These are phyloP conservation scores for Kwoniella botswanensis DNA, from an alignment of 768 basidiomycete species.

Conservation along the genomic window DNA sequence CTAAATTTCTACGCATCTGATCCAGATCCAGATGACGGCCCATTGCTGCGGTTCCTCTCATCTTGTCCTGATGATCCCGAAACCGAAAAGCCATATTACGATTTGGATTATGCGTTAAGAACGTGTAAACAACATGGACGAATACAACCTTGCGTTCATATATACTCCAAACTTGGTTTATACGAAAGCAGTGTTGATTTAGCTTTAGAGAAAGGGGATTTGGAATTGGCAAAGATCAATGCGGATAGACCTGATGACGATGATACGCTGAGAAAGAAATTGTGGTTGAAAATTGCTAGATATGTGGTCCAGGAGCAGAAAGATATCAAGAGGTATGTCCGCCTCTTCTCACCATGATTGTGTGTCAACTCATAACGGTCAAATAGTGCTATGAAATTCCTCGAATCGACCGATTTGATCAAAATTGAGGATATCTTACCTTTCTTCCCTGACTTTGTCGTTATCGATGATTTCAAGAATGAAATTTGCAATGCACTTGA, in stretches of 20 bases:
- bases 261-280: slow-evolving; percentile 79
- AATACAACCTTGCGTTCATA: slow-evolving; percentile 88
- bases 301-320: slow-evolving; percentile 98
- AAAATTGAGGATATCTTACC: slow-evolving; percentile 99
- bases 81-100: slow-evolving; percentile 87
- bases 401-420: slow-evolving; percentile 89
- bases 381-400: slow-evolving; percentile 88
- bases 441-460: slow-evolving; percentile 99
- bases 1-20: slow-evolving; percentile 77
- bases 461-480: slow-evolving; percentile 99
- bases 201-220: slow-evolving; percentile 88
- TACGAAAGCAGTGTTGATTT: slow-evolving; percentile 97
- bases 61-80: slow-evolving; percentile 79
- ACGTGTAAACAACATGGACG: slow-evolving; percentile 82
- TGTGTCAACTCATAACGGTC: no score
- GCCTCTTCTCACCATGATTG: neutral
- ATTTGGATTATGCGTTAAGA: slow-evolving; percentile 93
- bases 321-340: slow-evolving; percentile 91
- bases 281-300: slow-evolving; percentile 98
- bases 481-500: slow-evolving; percentile 96
- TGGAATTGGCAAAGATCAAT: slow-evolving; percentile 92
- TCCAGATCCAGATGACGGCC: slow-evolving; percentile 59
- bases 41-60: slow-evolving; percentile 73
- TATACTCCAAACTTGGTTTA: slow-evolving; percentile 96
- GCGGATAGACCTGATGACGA: slow-evolving; percentile 96